Evolutionary conservation across 2,329 filamentous ascomycete species (phyloP), one percentile per base, ranked within the genome.

Genomic region (Tolypocladium cylindrosporum): DNA sequence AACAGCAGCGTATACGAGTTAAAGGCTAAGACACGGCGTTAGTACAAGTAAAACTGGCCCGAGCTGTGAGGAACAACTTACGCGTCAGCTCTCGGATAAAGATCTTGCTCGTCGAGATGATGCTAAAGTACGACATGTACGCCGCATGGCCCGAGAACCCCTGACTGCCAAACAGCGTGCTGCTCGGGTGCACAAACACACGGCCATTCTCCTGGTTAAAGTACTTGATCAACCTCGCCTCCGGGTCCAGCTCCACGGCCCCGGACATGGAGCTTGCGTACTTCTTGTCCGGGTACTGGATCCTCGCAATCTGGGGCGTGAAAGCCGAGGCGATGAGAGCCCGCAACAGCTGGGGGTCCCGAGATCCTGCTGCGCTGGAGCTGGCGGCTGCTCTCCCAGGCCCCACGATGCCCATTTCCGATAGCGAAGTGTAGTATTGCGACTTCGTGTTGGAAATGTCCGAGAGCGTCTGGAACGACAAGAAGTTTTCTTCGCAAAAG

Each of bases 211-310:
- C 89, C 67, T 90, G 87, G 64, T 89, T 90, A 73, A 91, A 97
- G 75, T 92, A 99, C 70, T 91, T 94, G 74, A 99, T 97, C 3
- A 88, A 90, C 56, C 86, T 82, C 5, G 93, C 93, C 72, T 97
- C 93, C 0, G 93, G 93, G 68, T 99, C 94, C 8, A 97, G 79
- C 70, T 94, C 93, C 1, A 97, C 90, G 0, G 94, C 90, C 9
- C 94, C 94, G 1, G 90, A 90, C 62, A 95, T 84, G 2, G 90
- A 91, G 41, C 87, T 85, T 14, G 90, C 89, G 72, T 95, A 99
- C 72, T 97, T 97, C 77, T 96, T 96, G 74, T 96, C 91, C 0
- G 94, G 94, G 64, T 97, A 90, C 63, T 91, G 88, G 68, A 99
- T 96, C 56, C 92, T 85, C 16, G 91, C 91, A 62, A 97, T 85